phyloP scores from a whole-genome alignment of 306 rosid genomes.

The Biancaea sappan region DNA sequence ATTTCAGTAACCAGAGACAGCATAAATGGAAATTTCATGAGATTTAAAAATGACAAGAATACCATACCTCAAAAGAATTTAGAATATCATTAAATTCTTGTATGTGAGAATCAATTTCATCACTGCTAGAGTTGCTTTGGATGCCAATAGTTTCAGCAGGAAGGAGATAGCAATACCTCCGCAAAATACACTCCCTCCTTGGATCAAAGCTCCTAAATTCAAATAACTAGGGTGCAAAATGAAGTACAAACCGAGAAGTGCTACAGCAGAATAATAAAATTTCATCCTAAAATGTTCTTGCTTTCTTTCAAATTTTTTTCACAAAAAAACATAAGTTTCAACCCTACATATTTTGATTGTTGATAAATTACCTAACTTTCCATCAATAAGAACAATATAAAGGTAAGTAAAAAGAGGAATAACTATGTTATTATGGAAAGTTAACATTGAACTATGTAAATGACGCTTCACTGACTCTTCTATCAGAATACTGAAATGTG shows the following conservation, averaged over 20 bases:
- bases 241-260: slow-evolving; percentile 10
- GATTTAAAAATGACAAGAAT: not conserved
- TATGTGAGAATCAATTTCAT: slow-evolving; percentile 69
- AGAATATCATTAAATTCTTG: slow-evolving; percentile 76
- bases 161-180: slow-evolving; percentile 79
- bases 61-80: slow-evolving; percentile 70
- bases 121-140: slow-evolving; percentile 47
- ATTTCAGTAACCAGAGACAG: slow-evolving; percentile 10
- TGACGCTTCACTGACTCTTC: not conserved
- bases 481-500: not conserved
- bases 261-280: not conserved
- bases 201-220: slow-evolving; percentile 83
- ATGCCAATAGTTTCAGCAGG: slow-evolving; percentile 88
- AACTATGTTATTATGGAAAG: not conserved
- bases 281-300: not conserved
- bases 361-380: not conserved
- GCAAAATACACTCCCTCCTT: slow-evolving; percentile 75
- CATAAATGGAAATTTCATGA: slow-evolving; percentile 16
- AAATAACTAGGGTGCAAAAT: slow-evolving; percentile 19
- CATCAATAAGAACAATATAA: slow-evolving; percentile 23
- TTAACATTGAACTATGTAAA: not conserved
- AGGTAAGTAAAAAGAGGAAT: slow-evolving; percentile 1
- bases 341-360: not conserved
- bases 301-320: not conserved
- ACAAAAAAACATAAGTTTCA: not conserved